Evolutionary conservation across 2,329 filamentous ascomycete genomes (phyloP), one percentile per base, ranked within the genome.

Genomic region (Penicillium psychrosexuale): DNA sequence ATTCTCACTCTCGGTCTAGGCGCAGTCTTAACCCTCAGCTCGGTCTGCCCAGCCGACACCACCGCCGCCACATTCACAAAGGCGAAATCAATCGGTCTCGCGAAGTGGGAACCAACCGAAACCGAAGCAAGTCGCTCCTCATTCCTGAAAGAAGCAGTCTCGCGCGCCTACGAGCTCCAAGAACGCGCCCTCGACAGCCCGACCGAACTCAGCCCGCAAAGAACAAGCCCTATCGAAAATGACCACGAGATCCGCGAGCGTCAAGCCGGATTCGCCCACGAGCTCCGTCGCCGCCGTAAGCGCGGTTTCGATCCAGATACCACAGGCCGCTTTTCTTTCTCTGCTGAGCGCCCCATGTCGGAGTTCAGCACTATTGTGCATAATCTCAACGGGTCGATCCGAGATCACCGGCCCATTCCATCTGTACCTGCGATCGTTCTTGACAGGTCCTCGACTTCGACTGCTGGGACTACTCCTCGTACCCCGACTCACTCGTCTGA

Each of bases 61-160:
- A 70, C 69, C 30, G 61, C 72, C 13, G 69, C 71, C 3, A 79
- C 78, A 11, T 86, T 86, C 64, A 71, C 74, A 11, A 69, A 79
- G 27, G 84, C 84, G 2, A 71, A 77, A 30, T 66, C 77, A 27
- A 77, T 81, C 13, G 82, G 82, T n/a, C 80, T 83, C 72, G 81
- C 80, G 2, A 74, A 75, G 46, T 87, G 84, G 84, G 75, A 76
- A 11, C 72, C 76, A 8, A 79, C 80, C 0, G 67, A 73, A 9
- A 66, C 67, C 36, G 77, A 74, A 44, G 72, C 75, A 40, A 81
- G 77, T 49, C 80, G 82, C 17, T 74, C 76, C 12, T 79, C 76
- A 3, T 87, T 87, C 68, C 74, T 87, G 53, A 82, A 82, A 55
- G 82, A 85, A 65, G 82, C 84, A 1, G 77, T 85, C 31, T 78